Evolutionary conservation across 2,329 filamentous ascomycete species (phyloP), one percentile per base, ranked within the genome.

Genomic region (Boeremia lycopersici): DNA sequence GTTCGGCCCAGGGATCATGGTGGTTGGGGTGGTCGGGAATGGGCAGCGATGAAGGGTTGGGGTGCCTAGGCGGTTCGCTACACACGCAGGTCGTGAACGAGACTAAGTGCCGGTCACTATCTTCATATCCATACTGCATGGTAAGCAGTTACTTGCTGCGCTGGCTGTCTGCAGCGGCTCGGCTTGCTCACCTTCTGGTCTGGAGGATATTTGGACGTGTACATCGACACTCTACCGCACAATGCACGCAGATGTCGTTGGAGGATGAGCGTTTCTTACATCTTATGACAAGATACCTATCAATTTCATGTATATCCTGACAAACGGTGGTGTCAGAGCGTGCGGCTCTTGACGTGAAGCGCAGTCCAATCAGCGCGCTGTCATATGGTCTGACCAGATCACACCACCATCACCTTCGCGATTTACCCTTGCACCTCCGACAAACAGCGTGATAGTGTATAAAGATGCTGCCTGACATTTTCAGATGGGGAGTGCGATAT

Each of bases 11-110:
- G 45, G 10, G 48, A 61, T 4, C 60, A 65, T 48, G 54, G 53
- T 6, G 63, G 62, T 2, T 69, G 64, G 64, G 64, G 63, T 13
- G 62, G 62, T n/a, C 50, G 48, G 59, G 53, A 63, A 26, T 65
- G 64, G 63, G 63, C 55, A n/a, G 29, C 55, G 9, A 30, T 30
- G 39, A 48, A 44, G 23, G 59, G 49, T 1, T 58, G 55, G 57
- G 43, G 4, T 31, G 34, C 11, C 12, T 50, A 42, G 38, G 11
- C 10, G 10, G 12, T 31, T 15, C 28, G 9, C 35, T 33, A 7
- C 6, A 13, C 12, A 12, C 17, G 17, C 11, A 13, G 11, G 15
- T 33, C 17, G 9, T 17, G 10, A 15, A n/a, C n/a, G 41, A n/a
- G 28, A 33, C 25, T 2, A 25, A 28, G 41, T 33, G 41, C 29